A percentile compares a stretch with the other conserved stretches of the same genome.
Evolutionary conservation across 139 green algal species (phyloP).

Genomic region (Penium margaritaceum): DNA sequence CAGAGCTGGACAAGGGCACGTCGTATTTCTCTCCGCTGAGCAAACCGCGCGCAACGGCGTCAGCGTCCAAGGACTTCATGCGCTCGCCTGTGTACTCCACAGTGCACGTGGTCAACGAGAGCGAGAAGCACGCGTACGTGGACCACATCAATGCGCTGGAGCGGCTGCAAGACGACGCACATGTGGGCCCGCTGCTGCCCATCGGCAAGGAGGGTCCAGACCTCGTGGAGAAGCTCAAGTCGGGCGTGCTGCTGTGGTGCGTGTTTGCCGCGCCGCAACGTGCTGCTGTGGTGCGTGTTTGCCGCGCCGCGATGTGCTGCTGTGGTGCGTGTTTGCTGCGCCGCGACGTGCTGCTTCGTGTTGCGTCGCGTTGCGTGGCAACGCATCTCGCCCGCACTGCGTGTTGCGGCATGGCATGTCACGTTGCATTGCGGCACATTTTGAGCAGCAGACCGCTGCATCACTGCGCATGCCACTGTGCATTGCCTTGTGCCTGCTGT

Average conservation of each 20-base stretch:
- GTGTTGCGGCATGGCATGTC: too few species aligned
- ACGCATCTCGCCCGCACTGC: too few species aligned
- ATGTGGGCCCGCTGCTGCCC: slow-evolving; percentile 18
- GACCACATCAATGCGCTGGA: slow-evolving; percentile 37
- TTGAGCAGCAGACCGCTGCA: too few species aligned
- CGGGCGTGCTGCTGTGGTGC: slow-evolving; percentile 38
- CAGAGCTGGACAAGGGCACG: slow-evolving; percentile 31
- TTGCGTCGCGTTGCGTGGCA: too few species aligned
- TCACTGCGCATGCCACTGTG: too few species aligned
- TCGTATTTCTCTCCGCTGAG: slow-evolving; percentile 17
- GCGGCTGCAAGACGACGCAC: slow-evolving; percentile 9
- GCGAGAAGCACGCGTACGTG: slow-evolving; percentile 37
- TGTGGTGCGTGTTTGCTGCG: too few species aligned
- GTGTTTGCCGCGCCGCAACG: too few species aligned
- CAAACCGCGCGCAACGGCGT: slow-evolving; percentile 15
- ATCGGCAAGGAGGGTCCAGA: slow-evolving; percentile 5
- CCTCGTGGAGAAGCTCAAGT: slow-evolving; percentile 31
- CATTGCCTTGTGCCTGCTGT: too few species aligned
- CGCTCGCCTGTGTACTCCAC: slow-evolving; percentile 1
- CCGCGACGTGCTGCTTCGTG: too few species aligned
- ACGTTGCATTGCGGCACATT: too few species aligned
- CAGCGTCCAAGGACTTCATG: slow-evolving; percentile 16
- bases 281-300: too few species aligned
- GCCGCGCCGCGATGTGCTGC: too few species aligned
- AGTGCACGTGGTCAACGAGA: slow-evolving; percentile 29